Evolutionary conservation across 495 filamentous ascomycete genomes (phyloP).

Genomic region (Tuber indicum): DNA sequence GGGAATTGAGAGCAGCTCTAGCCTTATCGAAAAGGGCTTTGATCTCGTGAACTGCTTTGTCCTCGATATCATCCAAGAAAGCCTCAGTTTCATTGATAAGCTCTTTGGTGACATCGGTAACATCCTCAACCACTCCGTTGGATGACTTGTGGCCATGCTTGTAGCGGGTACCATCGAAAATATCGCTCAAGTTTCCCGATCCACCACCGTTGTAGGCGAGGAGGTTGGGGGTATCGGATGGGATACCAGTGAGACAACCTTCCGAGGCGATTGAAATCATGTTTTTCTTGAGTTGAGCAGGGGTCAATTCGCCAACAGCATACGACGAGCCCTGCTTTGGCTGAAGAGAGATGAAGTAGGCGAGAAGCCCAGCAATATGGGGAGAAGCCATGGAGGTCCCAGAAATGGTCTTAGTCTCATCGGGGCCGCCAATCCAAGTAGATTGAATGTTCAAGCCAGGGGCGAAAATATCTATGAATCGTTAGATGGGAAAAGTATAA

Average conservation of each 20-base stretch:
- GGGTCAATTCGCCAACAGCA: constrained; percentile 80
- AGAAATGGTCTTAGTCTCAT: constrained; percentile 95
- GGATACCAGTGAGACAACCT: constrained; percentile 75
- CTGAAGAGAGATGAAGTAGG: constrained; percentile 96
- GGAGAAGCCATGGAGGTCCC: constrained; percentile 99
- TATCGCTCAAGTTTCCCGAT: constrained; percentile 78
- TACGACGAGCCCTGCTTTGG: constrained; percentile 81
- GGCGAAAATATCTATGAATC: constrained; percentile 74
- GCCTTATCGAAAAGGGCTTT: constrained; percentile 38
- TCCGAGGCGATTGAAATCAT: constrained; percentile 76
- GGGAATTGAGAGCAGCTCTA: constrained; percentile 34
- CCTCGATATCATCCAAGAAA: constrained; percentile 59
- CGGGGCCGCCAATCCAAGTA: constrained; percentile 94
- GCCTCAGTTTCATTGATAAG: constrained; percentile 60
- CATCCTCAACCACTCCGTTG: constrained; percentile 51
- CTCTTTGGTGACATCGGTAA: constrained; percentile 52
- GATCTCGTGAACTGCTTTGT: constrained; percentile 43
- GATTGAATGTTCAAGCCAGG: constrained; percentile 95
- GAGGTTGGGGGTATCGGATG: constrained; percentile 72
- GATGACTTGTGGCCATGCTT: constrained; percentile 35
- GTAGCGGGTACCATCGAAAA: constrained; percentile 65
- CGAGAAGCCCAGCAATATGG: constrained; percentile 90
- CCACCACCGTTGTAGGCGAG: constrained; percentile 99
- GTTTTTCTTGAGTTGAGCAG: constrained; percentile 85
- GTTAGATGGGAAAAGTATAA: neutral